Conservation (phyloP, 2,329 filamentous ascomycete species). For the Colletotrichum lindemuthianum region DNA sequence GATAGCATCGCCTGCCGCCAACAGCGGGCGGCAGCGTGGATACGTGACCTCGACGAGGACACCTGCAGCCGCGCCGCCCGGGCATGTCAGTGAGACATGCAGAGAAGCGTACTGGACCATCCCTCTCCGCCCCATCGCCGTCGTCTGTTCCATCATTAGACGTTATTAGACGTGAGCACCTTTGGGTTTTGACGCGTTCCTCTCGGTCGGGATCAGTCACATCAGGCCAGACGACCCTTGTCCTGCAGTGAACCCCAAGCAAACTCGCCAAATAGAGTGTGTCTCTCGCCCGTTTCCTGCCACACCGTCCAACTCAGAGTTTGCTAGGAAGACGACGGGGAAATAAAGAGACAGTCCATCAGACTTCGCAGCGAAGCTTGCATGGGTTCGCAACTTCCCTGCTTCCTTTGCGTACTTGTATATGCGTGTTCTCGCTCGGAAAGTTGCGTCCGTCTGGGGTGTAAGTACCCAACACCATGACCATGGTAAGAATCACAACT, state of each 20-base stretch:
- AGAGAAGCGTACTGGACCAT: too few relatives aligned
- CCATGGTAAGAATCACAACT: too few relatives aligned
- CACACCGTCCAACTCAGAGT: neutral
- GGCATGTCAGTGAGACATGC: too few relatives aligned
- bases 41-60: too few relatives aligned
- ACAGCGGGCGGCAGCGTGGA: too few relatives aligned
- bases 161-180: neutral
- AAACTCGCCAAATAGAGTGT: neutral
- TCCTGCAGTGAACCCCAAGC: conserved; percentile 1
- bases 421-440: too few relatives aligned
- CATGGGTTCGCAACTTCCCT: conserved; percentile 2
- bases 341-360: conserved; percentile 15
- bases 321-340: neutral
- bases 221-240: conserved; percentile 22
- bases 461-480: too few relatives aligned
- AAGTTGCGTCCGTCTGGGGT: too few relatives aligned
- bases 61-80: too few relatives aligned
- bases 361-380: conserved; percentile 24
- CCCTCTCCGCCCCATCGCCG: neutral
- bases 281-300: conserved; percentile 11
- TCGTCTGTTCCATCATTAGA: neutral
- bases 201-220: conserved; percentile 27
- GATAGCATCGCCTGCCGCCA: too few relatives aligned
- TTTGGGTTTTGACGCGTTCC: conserved; percentile 26
- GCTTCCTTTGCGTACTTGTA: neutral